These are phyloP conservation scores for Pyrenula massariospora DNA, from an alignment of 495 filamentous ascomycete species.

Conservation along the genomic window DNA sequence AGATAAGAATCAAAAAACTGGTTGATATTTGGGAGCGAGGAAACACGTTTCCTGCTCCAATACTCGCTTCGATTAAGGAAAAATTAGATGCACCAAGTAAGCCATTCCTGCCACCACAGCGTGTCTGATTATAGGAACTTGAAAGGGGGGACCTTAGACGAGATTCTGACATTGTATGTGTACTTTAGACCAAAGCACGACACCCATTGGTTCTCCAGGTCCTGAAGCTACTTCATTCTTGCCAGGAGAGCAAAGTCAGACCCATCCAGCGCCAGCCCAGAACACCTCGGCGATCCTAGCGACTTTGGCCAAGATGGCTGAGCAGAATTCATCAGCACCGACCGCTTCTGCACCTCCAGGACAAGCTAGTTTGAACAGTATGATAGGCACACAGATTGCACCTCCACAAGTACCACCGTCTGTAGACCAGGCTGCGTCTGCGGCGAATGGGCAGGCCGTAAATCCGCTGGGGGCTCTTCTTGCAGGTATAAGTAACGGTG, in stretches of 20 bases:
- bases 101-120: conserved; percentile 20
- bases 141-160: conserved; percentile 5
- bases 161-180: conserved; percentile 21
- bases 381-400: conserved; percentile 38
- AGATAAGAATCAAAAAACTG: conserved; percentile 95
- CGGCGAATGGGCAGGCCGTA: conserved; percentile 42
- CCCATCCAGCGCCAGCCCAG: conserved; percentile 24
- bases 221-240: conserved; percentile 31
- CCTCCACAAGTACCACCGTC: conserved; percentile 29
- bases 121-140: not conserved
- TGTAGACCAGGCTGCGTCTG: conserved; percentile 32
- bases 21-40: conserved; percentile 97
- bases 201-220: conserved; percentile 68
- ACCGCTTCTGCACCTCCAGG: conserved; percentile 36
- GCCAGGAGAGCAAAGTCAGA: conserved; percentile 17
- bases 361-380: conserved; percentile 39
- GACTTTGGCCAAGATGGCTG: conserved; percentile 74
- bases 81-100: conserved; percentile 63
- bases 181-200: conserved; percentile 55
- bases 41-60: conserved; percentile 70
- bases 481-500: conserved; percentile 27
- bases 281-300: conserved; percentile 68
- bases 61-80: conserved; percentile 79
- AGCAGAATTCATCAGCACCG: conserved; percentile 60
- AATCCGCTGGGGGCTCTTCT: conserved; percentile 47